Conservation (phyloP, 139 green algal species). For the Nannochloris sp. region DNA sequence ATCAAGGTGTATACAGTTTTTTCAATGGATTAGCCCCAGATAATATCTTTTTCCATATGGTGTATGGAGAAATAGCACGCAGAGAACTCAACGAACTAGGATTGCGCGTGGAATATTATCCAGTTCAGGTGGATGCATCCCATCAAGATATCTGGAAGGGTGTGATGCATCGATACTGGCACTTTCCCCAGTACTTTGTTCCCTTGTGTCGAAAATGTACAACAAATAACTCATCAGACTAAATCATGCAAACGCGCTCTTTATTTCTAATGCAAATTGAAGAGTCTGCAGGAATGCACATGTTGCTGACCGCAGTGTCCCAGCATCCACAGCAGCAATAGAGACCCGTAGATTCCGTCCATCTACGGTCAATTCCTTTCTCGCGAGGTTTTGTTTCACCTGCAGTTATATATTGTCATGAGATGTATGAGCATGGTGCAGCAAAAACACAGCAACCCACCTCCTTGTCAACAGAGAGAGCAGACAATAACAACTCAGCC, state of each 20-base stretch:
- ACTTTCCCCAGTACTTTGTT: constrained; percentile 60
- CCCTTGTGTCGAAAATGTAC: constrained; percentile 29
- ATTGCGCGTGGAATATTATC: constrained; percentile 53
- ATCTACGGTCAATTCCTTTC: constrained; percentile 14
- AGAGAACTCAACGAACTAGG: constrained; percentile 48
- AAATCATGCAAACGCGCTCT: constrained; percentile 22
- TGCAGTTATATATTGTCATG: not conserved
- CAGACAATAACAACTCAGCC: not conserved
- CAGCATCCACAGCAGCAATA: constrained; percentile 24
- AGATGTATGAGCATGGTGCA: not conserved
- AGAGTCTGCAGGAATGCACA: constrained; percentile 37
- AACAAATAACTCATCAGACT: not conserved
- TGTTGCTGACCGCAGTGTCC: constrained; percentile 29
- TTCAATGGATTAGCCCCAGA: constrained; percentile 85
- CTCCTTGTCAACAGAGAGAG: not conserved
- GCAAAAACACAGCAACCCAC: not conserved
- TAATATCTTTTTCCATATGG: constrained; percentile 79
- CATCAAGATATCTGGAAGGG: constrained; percentile 65
- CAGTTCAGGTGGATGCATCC: constrained; percentile 52
- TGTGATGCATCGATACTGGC: constrained; percentile 71
- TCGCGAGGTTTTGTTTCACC: constrained; percentile 28
- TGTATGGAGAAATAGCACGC: constrained; percentile 56
- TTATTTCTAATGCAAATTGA: constrained; percentile 16
- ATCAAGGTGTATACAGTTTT: constrained; percentile 81
- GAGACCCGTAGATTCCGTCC: not conserved